Percentiles rank a stretch among this genome's conserved stretches.
phyloP scores from a whole-genome alignment of 331 rosid genomes.

The Phaseolus coccineus region DNA sequence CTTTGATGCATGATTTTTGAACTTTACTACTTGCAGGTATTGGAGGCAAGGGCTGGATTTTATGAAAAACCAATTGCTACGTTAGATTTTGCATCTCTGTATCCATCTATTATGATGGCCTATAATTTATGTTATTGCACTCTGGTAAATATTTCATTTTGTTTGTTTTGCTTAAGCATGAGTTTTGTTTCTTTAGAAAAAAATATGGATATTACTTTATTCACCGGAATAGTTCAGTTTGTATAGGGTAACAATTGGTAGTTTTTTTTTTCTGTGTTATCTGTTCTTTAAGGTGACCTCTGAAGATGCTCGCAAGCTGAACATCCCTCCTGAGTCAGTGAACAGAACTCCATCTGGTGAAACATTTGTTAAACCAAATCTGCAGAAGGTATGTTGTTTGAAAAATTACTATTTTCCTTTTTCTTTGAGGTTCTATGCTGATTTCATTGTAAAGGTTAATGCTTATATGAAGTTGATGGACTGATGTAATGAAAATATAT shows the following conservation, averaged over 20 bases:
- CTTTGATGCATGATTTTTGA: slow-evolving; percentile 35
- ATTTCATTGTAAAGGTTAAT: slow-evolving; percentile 33
- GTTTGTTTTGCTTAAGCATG: slow-evolving; percentile 20
- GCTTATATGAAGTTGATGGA: slow-evolving; percentile 33
- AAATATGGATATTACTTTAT: slow-evolving; percentile 19
- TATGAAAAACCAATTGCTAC: slow-evolving; percentile 98
- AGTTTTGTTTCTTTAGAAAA: neutral
- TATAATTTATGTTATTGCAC: slow-evolving; percentile 98
- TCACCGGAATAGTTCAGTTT: slow-evolving; percentile 19
- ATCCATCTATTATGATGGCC: slow-evolving; percentile 99
- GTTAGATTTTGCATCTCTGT: slow-evolving; percentile 95
- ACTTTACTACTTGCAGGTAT: slow-evolving; percentile 65
- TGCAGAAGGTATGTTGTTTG: slow-evolving; percentile 72
- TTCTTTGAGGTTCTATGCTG: slow-evolving; percentile 18
- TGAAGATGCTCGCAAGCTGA: slow-evolving; percentile 79
- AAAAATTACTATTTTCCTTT: neutral
- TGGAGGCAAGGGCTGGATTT: slow-evolving; percentile 94
- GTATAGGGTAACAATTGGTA: slow-evolving; percentile 4
- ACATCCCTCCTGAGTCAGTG: slow-evolving; percentile 81
- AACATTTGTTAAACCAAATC: slow-evolving; percentile 80
- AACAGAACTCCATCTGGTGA: slow-evolving; percentile 98
- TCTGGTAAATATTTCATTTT: slow-evolving; percentile 67
- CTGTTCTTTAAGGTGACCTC: slow-evolving; percentile 73
- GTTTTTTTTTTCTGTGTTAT: neutral
- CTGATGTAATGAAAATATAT: slow-evolving; percentile 40